Percentiles rank a stretch among this genome's conserved stretches.
Conservation (phyloP, 495 filamentous ascomycete species). For the Penicillium angulare region DNA sequence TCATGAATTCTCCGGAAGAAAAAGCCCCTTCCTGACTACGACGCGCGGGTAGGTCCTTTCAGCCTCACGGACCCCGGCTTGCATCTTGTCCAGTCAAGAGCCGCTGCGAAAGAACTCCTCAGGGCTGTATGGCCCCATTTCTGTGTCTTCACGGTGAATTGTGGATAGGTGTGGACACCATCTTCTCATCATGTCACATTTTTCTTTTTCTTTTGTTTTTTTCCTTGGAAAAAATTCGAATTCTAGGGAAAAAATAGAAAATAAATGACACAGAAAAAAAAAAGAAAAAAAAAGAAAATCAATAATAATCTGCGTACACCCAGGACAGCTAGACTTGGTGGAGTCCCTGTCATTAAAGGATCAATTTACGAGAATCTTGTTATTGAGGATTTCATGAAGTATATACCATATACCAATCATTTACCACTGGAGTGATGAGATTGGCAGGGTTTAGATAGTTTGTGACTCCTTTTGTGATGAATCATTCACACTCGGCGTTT, state of each 20-base stretch:
- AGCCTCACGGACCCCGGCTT: constrained; percentile 21
- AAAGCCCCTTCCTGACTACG: constrained; percentile 16
- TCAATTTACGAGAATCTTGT: background rate
- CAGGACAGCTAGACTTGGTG: no score
- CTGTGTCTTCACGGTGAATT: background rate
- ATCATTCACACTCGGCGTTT: no score
- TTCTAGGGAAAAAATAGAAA: background rate
- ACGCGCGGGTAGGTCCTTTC: constrained; percentile 22
- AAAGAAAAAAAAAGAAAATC: no score
- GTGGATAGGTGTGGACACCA: no score
- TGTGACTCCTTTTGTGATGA: no score
- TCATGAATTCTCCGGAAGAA: constrained; percentile 22
- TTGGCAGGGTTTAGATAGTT: no score
- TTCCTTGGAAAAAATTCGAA: no score
- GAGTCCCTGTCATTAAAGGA: background rate
- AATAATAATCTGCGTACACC: no score
- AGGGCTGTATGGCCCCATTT: background rate
- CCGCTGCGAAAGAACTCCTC: constrained; percentile 14
- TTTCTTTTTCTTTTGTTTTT: no score
- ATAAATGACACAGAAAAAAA: background rate
- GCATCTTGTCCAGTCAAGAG: constrained; percentile 22
- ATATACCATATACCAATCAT: no score
- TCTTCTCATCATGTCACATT: background rate
- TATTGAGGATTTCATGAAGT: no score
- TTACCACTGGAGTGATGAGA: no score